These are phyloP conservation scores for Lactarius evosmus DNA, from an alignment of 768 basidiomycete genomes.

Conservation along the genomic window DNA sequence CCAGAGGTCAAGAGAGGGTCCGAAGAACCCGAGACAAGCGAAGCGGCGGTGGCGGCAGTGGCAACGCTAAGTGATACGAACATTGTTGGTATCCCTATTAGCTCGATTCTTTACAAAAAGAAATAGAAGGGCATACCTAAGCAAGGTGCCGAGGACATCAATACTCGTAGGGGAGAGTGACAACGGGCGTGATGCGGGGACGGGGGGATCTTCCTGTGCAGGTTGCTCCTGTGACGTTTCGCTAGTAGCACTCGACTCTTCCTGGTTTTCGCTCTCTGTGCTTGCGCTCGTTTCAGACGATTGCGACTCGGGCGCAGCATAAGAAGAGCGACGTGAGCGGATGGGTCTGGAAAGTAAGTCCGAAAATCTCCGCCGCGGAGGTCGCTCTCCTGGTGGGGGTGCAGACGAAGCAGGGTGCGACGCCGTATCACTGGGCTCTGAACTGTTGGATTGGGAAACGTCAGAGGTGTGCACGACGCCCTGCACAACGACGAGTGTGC, in stretches of 20 bases:
- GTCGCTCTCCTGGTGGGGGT: slow-evolving; percentile 16
- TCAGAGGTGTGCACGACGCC: slow-evolving; percentile 80
- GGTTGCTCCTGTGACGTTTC: slow-evolving; percentile 3
- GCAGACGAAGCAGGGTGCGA: slow-evolving; percentile 11
- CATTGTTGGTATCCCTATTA: not conserved
- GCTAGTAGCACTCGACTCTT: slow-evolving; percentile 11
- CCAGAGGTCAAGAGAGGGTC: slow-evolving; percentile 61
- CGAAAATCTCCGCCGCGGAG: slow-evolving; percentile 18
- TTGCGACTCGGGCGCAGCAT: slow-evolving; percentile 19
- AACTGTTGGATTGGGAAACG: slow-evolving; percentile 37
- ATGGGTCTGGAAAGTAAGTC: slow-evolving; percentile 21
- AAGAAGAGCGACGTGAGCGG: slow-evolving; percentile 27
- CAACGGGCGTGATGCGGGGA: slow-evolving; percentile 23
- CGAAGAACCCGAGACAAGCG: slow-evolving; percentile 70
- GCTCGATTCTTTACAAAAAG: slow-evolving; percentile 1
- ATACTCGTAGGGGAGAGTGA: slow-evolving; percentile 68
- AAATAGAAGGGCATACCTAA: slow-evolving; percentile 52
- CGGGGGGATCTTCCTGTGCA: slow-evolving; percentile 12
- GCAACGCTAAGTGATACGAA: slow-evolving; percentile 55
- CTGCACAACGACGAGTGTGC: slow-evolving; percentile 79
- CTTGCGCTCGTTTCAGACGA: slow-evolving; percentile 15
- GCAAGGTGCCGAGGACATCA: slow-evolving; percentile 76
- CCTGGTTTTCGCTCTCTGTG: slow-evolving; percentile 13
- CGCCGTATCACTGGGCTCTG: slow-evolving; percentile 20
- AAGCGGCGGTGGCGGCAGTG: slow-evolving; percentile 88